These are phyloP conservation scores for Medicago lupulina DNA, from an alignment of 306 rosid species.

Conservation along the genomic window DNA sequence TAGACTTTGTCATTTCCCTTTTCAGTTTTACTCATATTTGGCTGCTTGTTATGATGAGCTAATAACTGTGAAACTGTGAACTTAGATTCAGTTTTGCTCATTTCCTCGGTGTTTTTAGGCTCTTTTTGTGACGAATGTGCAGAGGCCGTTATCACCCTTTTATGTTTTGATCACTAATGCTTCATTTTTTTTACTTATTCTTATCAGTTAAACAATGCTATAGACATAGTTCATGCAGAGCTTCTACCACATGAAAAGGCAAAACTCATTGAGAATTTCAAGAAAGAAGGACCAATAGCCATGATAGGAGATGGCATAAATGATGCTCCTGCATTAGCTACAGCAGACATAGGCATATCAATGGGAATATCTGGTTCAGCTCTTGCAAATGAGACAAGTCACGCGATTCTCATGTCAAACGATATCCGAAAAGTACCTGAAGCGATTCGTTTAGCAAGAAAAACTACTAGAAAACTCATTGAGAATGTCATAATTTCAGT, in stretches of 20 bases:
- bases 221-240: conserved; percentile 72
- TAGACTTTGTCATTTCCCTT: too few species aligned
- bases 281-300: conserved; percentile 66
- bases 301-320: conserved; percentile 93
- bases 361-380: conserved; percentile 96
- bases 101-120: too few species aligned
- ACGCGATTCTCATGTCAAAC: conserved; percentile 78
- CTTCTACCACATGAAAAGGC: conserved; percentile 87
- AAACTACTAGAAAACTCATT: conserved; percentile 57
- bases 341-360: conserved; percentile 86
- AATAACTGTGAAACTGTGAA: too few species aligned
- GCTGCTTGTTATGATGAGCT: too few species aligned
- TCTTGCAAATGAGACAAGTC: conserved; percentile 75
- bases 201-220: conserved; percentile 64
- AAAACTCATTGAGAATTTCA: conserved; percentile 57
- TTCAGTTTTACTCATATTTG: too few species aligned
- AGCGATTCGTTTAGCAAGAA: conserved; percentile 70
- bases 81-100: too few species aligned
- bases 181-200: neutral
- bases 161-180: neutral
- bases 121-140: too few species aligned
- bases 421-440: conserved; percentile 79
- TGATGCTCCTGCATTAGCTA: conserved; percentile 90
- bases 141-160: neutral
- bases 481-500: conserved; percentile 72